Percentiles rank a stretch among this genome's conserved stretches.
Evolutionary conservation across 2,329 filamentous ascomycete species (phyloP).

Genomic region (Thelonectria olida): DNA sequence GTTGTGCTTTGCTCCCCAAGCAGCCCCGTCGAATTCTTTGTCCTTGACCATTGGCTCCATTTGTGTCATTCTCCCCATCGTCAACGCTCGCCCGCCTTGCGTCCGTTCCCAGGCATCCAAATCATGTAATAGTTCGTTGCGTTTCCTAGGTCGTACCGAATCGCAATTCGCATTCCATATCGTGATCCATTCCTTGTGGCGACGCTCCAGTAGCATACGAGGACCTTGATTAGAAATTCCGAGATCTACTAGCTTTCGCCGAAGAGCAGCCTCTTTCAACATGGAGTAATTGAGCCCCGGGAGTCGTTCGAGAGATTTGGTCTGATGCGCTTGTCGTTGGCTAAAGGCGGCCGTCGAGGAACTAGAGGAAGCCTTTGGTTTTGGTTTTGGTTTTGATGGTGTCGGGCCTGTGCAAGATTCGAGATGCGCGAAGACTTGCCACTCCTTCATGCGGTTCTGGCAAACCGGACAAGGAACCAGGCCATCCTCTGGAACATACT

Average conservation of each 20-base stretch:
- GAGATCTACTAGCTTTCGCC: constrained; percentile 83
- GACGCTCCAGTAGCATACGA: constrained; percentile 75
- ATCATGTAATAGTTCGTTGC: constrained; percentile 78
- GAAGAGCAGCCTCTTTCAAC: constrained; percentile 80
- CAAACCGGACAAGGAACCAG: constrained; percentile 89
- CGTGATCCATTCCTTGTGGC: constrained; percentile 94
- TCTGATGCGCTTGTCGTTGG: constrained; percentile 39
- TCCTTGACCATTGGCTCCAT: constrained; percentile 69
- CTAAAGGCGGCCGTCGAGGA: constrained; percentile 24
- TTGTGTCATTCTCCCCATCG: constrained; percentile 48
- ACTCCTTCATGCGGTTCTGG: constrained; percentile 78
- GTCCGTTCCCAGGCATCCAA: constrained; percentile 88
- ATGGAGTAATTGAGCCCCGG: constrained; percentile 87
- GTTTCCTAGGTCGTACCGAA: constrained; percentile 75
- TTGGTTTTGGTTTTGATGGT: constrained; percentile 12
- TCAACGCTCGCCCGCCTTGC: constrained; percentile 70
- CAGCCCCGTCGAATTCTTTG: constrained; percentile 86
- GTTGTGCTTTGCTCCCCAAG: constrained; percentile 79
- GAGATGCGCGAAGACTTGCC: constrained; percentile 81
- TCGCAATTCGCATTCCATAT: constrained; percentile 98
- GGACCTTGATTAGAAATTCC: constrained; percentile 78
- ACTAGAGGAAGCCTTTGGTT: too few species aligned
- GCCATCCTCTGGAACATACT: constrained; percentile 64
- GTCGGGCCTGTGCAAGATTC: constrained; percentile 67
- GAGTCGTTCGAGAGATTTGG: constrained; percentile 67